Conservation (phyloP, 23 red algal species). For the Agarophyton chilense region DNA sequence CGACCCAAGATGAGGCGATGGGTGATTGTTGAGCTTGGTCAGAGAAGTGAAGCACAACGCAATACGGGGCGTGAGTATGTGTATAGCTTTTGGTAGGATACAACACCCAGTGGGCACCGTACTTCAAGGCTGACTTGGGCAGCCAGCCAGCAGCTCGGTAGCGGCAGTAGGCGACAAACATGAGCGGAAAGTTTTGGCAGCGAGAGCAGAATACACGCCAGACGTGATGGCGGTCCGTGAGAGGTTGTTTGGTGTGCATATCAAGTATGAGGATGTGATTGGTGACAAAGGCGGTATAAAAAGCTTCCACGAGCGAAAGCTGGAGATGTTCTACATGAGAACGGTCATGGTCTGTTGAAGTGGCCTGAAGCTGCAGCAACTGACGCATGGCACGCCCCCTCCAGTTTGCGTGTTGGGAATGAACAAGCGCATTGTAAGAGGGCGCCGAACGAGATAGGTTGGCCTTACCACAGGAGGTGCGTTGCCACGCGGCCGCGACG, state of each 20-base stretch:
- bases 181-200: constrained; percentile 35
- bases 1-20: constrained; percentile 62
- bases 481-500: constrained; percentile 27
- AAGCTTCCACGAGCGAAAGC: constrained; percentile 74
- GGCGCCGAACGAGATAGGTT: constrained; percentile 79
- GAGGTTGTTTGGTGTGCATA: neutral
- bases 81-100: constrained; percentile 49
- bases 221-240: neutral
- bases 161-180: constrained; percentile 66
- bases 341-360: neutral
- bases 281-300: constrained; percentile 58
- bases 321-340: constrained; percentile 67
- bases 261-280: constrained; percentile 24
- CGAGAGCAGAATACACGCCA: constrained; percentile 18
- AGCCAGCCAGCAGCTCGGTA: constrained; percentile 89
- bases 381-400: constrained; percentile 66
- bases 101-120: constrained; percentile 94
- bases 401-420: neutral
- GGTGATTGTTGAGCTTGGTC: neutral
- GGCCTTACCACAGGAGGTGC: constrained; percentile 51
- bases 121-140: constrained; percentile 85
- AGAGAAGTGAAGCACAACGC: constrained; percentile 68
- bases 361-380: constrained; percentile 40
- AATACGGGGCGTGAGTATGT: constrained; percentile 82
- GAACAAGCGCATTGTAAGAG: constrained; percentile 47